Base-by-base conservation (phyloP, 2,329 filamentous ascomycete species). In the Xylaria sp. region DNA sequence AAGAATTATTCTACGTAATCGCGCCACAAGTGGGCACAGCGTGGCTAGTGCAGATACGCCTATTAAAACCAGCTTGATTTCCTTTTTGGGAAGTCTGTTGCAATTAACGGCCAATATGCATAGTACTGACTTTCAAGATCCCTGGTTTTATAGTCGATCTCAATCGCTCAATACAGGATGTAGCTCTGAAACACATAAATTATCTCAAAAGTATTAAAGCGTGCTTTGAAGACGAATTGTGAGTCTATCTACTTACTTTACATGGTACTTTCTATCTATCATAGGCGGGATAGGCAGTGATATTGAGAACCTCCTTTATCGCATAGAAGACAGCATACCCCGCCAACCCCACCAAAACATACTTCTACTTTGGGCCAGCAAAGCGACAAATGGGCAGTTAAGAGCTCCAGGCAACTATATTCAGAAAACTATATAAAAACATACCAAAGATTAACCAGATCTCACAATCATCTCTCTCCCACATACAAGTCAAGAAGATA, bases 261-360 rank as follows among this genome's bases (percentile, higher is more conserved):
- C 2, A 23, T 23, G 23, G 23, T 23, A 23, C 23, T 23, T 23
- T 23, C 23, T 23, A 23, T 23, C 2, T 2, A 23, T 23, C 23
- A 23, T 23, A 23, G 23, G 23, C 23, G 23, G 23, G 23, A 23
- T 23, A 23, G 23, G 23, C 2, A 23, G 23, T 23, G 23, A 23
- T 23, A 23, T 23, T 23, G 23, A 23, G 23, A 23, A 23, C 23
- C 36, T 40, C 38, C 4, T 40, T 40, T 64, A 58, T 64, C 42
- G 53, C 44, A 64, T 58, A 38, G 2, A 10, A 36, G 33, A 36
- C 33, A 36, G 1, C 6, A 15, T 76, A 76, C 76, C 77, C 77
- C 76, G 73, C 77, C 76, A 79, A 79, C 76, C 76, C 76, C 76
- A 71, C 75, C 73, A 76, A 76, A 77, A 77, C 74, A 77, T 69